Evolutionary conservation across 108 stramenopile genomes (phyloP), one percentile per base, ranked within the genome.

Genomic region (Fistulifera pelliculosa): DNA sequence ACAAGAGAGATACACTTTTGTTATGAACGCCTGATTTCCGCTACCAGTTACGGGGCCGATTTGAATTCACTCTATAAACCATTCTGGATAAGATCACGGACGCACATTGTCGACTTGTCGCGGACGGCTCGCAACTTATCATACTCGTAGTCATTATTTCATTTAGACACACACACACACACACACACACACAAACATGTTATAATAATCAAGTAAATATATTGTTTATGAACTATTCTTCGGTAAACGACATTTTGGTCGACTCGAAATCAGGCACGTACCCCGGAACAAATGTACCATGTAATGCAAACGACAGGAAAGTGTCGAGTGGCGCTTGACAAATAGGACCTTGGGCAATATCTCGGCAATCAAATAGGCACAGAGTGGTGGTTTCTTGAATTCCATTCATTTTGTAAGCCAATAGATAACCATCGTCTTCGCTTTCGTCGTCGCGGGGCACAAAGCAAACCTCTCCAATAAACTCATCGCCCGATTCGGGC

Each of bases 391-490:
- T 69, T 26, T 52, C 28, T 17, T 71, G 47, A 8, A 25, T 66
- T 25, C 68, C 56, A 58, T 74, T 57, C 25, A 41, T 18, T 0
- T 71, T 26, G 23, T 48, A 60, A 3, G 53, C 45, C 14, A 78
- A 15, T 31, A 78, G 47, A 43, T 78, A 78, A 13, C 68, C 71
- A 28, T 61, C 58, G 47, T 78, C 77, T 58, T 78, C 77, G n/a
- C 61, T 38, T 1, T 38, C 40, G 28, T 60, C 42, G 31, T 23
- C 24, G 19, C 67, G 66, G 0, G 69, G 66, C 10, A 53, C 50
- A 43, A 78, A 63, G 1, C 38, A 47, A 15, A 39, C 28, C 38
- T 78, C 77, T 12, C 59, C 58, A 14, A 68, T 19, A 59, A 68
- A 73, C 42, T 50, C 47, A 47, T 50, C 27, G 12, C 11, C 52